Evolutionary conservation across 164 flowering plant species (phyloP).

Genomic region (Liquidambar formosana): DNA sequence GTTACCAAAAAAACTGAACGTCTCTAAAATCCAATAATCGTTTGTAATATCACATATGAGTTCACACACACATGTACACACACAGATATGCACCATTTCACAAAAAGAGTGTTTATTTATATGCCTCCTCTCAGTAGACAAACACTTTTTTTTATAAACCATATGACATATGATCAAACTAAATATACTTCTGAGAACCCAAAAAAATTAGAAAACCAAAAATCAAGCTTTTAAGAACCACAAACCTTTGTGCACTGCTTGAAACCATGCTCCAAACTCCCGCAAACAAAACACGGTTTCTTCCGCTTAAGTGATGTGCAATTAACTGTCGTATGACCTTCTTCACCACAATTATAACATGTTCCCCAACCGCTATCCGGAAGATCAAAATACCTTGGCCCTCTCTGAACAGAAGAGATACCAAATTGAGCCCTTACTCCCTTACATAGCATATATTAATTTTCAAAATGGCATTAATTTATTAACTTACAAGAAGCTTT

Average conservation of each 20-base stretch:
- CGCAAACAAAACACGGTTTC: slow-evolving; percentile 91
- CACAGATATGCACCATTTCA: too few species aligned
- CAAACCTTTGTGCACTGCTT: slow-evolving; percentile 78
- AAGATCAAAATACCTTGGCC: slow-evolving; percentile 59
- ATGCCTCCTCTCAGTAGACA: too few species aligned
- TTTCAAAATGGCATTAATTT: background rate
- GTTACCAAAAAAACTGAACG: background rate
- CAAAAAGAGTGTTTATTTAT: too few species aligned
- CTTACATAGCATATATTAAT: background rate
- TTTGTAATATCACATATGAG: background rate
- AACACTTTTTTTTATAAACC: too few species aligned
- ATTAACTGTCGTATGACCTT: slow-evolving; percentile 34
- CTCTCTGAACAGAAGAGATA: slow-evolving; percentile 32
- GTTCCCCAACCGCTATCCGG: slow-evolving; percentile 39
- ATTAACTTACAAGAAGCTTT: slow-evolving; percentile 50
- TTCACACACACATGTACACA: too few species aligned
- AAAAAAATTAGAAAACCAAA: too few species aligned
- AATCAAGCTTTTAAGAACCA: background rate
- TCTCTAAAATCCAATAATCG: background rate
- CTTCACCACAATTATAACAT: slow-evolving; percentile 51
- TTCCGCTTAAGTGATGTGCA: slow-evolving; percentile 29
- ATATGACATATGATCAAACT: background rate
- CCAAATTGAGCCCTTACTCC: slow-evolving; percentile 4
- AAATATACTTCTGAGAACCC: background rate
- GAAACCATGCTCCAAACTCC: slow-evolving; percentile 74